Evolutionary conservation across 495 filamentous ascomycete genomes (phyloP).

Genomic region (Melanomma pulvis-pyrius): DNA sequence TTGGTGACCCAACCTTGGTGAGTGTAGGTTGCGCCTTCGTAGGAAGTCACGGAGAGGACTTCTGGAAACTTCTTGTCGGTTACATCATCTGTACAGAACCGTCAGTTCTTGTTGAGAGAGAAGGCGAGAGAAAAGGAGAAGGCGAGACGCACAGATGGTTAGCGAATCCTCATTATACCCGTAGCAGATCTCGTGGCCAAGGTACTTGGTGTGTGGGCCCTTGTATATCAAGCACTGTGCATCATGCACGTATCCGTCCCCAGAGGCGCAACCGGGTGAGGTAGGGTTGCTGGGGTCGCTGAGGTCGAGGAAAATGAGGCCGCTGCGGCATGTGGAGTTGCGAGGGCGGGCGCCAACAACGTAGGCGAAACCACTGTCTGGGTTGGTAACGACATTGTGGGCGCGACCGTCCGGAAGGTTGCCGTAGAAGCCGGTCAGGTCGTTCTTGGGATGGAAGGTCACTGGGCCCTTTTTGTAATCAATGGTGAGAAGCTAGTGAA

Average conservation of each 20-base stretch:
- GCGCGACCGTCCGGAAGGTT: constrained; percentile 50
- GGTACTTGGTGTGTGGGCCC: constrained; percentile 57
- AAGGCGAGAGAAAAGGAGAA: not conserved
- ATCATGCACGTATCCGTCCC: constrained; percentile 64
- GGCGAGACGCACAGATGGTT: constrained; percentile 38
- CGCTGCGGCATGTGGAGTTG: constrained; percentile 50
- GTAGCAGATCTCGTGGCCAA: constrained; percentile 61
- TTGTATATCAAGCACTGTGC: constrained; percentile 63
- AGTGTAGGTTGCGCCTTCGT: constrained; percentile 61
- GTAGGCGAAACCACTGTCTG: constrained; percentile 55
- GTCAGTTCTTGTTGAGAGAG: not conserved
- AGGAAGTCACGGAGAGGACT: constrained; percentile 59
- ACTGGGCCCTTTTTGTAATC: constrained; percentile 36
- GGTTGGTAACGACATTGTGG: constrained; percentile 47
- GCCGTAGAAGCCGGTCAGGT: constrained; percentile 40
- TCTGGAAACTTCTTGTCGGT: constrained; percentile 54
- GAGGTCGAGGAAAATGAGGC: constrained; percentile 59
- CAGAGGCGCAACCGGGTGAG: constrained; percentile 54
- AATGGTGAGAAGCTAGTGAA: constrained; percentile 24
- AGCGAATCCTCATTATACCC: constrained; percentile 58
- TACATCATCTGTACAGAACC: constrained; percentile 49
- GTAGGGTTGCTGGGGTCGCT: constrained; percentile 49
- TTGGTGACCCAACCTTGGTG: constrained; percentile 66
- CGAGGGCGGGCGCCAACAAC: constrained; percentile 55
- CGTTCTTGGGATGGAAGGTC: constrained; percentile 43